Conservation (phyloP, 202 grass and related monocot genomes). For the Carex arenaria region DNA sequence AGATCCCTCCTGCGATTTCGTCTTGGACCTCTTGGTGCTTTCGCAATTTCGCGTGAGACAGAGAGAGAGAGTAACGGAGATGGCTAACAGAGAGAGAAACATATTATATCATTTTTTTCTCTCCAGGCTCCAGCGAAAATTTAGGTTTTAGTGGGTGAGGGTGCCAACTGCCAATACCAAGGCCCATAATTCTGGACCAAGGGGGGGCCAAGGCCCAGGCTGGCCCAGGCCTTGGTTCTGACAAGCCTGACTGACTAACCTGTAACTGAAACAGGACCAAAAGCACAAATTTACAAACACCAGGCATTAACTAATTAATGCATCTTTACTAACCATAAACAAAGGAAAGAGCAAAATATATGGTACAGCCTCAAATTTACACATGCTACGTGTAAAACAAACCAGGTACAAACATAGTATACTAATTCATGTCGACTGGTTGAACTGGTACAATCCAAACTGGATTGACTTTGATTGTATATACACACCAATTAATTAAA, state of each 20-base stretch:
- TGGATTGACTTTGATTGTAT: neutral
- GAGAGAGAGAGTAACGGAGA: too few species aligned
- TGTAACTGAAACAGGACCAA: neutral
- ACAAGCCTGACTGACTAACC: neutral
- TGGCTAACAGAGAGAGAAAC: too few species aligned
- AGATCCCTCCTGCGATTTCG: too few species aligned
- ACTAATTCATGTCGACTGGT: slow-evolving; percentile 4
- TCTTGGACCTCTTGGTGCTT: too few species aligned
- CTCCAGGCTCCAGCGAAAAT: too few species aligned
- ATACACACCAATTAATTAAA: neutral
- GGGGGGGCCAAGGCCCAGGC: too few species aligned
- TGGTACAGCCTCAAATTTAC: neutral
- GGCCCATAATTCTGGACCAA: too few species aligned
- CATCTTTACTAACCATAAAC: neutral
- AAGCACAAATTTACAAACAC: neutral
- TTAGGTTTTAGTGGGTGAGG: too few species aligned
- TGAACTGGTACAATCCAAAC: neutral
- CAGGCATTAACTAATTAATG: neutral
- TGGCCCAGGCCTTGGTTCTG: too few species aligned
- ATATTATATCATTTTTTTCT: too few species aligned
- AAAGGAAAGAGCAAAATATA: neutral
- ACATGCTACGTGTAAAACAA: neutral
- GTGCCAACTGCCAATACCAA: too few species aligned
- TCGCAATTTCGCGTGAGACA: too few species aligned
- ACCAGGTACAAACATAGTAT: neutral